Evolutionary conservation across 257 asterid genomes (phyloP), one percentile per base, ranked within the genome.

Genomic region (Solanum lignicaule): DNA sequence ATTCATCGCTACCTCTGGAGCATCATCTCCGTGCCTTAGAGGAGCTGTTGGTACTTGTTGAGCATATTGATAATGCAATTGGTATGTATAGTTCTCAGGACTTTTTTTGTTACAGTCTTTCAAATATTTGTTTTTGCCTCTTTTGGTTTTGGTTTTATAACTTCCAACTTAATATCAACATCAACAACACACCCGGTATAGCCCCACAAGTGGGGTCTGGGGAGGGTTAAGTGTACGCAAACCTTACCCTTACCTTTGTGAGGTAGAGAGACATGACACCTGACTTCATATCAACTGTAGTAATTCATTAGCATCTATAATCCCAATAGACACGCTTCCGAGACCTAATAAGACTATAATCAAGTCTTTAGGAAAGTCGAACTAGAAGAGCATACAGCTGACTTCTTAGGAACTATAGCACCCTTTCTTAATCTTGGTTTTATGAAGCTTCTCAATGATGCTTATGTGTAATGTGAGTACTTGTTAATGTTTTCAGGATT

Each of bases 31-130:
- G 94, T 65, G 99, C 99, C 16, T 93, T 96, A 84, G 92, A 95
- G 92, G 98, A 96, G 93, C 98, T 96, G 72, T 91, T 94, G 87
- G 86, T 92, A 83, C 97, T 96, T 81, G 99, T 95, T 87, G 98
- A 95, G 95, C 98, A 96, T 83, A 93, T 96, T 87, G 97, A 96
- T 83, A 96, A 95, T 89, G 99, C 99, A 69, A 95, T 93, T 87
- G 98, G 99, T 96, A 89, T 66, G 85, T 89, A n/a, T 23, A 46
- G n/a, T 84, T 88, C 46, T 33, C 73, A 15, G 71, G 25, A 55
- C 58, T 25, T 78, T 6, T 31, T 81, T 48, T 48, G 29, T 29
- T 16, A 46, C 23, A 58, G 66, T 20, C 25, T 20, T 58, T 3
- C 41, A 5, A 16, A 48, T 81, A 41, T 46, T 81, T 16, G 39